Evolutionary conservation across 495 filamentous ascomycete species (phyloP).

Genomic region (Eremomyces bilateralis): DNA sequence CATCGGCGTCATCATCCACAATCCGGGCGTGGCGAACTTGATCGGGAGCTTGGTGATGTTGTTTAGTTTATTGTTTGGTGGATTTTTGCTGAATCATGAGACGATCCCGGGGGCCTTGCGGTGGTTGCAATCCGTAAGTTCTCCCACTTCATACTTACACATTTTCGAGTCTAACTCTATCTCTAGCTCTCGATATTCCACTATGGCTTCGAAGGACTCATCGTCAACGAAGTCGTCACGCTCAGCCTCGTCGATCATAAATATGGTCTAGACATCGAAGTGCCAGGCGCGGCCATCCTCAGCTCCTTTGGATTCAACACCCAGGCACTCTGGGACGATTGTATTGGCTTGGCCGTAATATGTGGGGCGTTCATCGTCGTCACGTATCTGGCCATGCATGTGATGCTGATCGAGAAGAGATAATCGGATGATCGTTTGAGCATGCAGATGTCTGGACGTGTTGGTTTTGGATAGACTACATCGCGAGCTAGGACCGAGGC

Average conservation of each 20-base stretch:
- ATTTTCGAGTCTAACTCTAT: constrained; percentile 7
- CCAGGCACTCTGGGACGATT: constrained; percentile 64
- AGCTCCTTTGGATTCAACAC: constrained; percentile 84
- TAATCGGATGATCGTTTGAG: too few species aligned
- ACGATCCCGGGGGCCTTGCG: constrained; percentile 62
- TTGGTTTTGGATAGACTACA: too few species aligned
- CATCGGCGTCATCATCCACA: constrained; percentile 86
- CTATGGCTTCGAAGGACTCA: constrained; percentile 87
- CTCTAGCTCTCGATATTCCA: constrained; percentile 89
- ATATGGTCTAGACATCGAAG: constrained; percentile 82
- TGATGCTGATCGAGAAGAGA: constrained; percentile 79
- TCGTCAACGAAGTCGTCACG: constrained; percentile 93
- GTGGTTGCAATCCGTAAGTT: constrained; percentile 67
- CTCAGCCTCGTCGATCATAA: constrained; percentile 80
- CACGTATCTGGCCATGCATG: constrained; percentile 82
- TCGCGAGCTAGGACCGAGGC: too few species aligned
- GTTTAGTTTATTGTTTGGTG: constrained; percentile 86
- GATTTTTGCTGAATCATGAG: constrained; percentile 80
- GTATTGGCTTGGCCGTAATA: constrained; percentile 61
- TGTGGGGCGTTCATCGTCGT: constrained; percentile 66
- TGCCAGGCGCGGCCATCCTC: constrained; percentile 84
- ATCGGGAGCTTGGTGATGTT: constrained; percentile 95
- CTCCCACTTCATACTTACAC: neutral
- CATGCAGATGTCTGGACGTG: too few species aligned
- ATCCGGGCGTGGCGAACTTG: constrained; percentile 79